phyloP scores from a whole-genome alignment of 441 rosid genomes.

The Pelargonium australe region DNA sequence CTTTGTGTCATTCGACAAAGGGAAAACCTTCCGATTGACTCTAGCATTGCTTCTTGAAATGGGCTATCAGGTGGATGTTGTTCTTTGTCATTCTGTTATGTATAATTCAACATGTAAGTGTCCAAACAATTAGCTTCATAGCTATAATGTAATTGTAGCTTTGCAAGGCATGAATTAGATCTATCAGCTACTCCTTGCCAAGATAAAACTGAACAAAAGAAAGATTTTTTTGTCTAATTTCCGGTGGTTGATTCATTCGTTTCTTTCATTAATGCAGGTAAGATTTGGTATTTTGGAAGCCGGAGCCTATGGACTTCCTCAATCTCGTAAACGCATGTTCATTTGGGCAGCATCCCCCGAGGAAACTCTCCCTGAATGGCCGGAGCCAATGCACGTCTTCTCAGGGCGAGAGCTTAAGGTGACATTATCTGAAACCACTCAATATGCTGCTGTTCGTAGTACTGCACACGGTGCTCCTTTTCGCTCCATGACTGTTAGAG shows the following conservation, averaged over 20 bases:
- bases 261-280: constrained; percentile 17
- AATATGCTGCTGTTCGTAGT: constrained; percentile 67
- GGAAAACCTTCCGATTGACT: constrained; percentile 77
- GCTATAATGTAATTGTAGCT: too few species aligned
- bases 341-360: constrained; percentile 94
- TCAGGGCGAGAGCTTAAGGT: constrained; percentile 55
- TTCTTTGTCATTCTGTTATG: constrained; percentile 3
- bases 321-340: constrained; percentile 79
- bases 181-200: neutral
- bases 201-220: neutral
- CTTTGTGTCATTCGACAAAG: constrained; percentile 76
- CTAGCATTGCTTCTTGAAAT: constrained; percentile 89
- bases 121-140: neutral
- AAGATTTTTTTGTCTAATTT: too few species aligned
- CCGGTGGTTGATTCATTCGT: neutral
- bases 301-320: constrained; percentile 86
- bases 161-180: too few species aligned
- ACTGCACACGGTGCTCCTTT: constrained; percentile 75
- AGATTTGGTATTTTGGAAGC: constrained; percentile 88
- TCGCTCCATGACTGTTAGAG: constrained; percentile 78
- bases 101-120: neutral
- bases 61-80: constrained; percentile 77
- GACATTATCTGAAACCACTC: constrained; percentile 36
- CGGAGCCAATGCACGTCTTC: constrained; percentile 95
- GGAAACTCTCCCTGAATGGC: constrained; percentile 85